Base-by-base conservation (phyloP, 202 grass and related monocot genomes). In the Setaria viridis region DNA sequence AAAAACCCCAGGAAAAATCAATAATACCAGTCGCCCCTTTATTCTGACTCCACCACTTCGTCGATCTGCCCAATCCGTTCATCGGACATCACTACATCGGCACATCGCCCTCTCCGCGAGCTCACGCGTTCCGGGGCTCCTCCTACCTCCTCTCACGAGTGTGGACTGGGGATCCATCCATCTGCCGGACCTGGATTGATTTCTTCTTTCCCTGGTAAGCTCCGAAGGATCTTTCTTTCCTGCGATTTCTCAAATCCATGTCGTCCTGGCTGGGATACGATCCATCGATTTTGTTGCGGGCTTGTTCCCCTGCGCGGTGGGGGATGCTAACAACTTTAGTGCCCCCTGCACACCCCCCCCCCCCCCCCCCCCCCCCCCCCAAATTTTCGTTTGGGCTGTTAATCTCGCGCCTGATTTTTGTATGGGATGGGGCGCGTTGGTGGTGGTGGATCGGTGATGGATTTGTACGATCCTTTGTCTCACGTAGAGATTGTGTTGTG, bases 381-480 rank as follows among this genome's bases (percentile, higher is more conserved):
- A 25, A 41, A 43, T 9, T 69, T 69, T 30, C 25, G n/a, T 43
- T 21, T 67, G 6, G 7, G 14, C 7, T 70, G 49, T 56, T 70
- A 32, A 30, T 57, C 15, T 50, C 9, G 35, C 21, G 29, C 21
- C 76, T 78, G 14, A 8, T 48, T 14, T 47, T 13, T 13, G 42
- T n/a, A 14, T 20, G 53, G 3, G 53, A 11, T 25, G 46, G 32
- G 43, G 78, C 20, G 46, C 14, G 35, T 20, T 37, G 30, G 10
- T 34, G 58, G 16, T 34, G 58, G 30, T 34, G n/a, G 37, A 55
- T 74, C 37, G 46, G 11, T 81, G 29, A 6, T 88, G 11, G 45
- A 17, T 83, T 83, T 62, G 20, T 70, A 42, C 56, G 78, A 50
- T 56, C 51, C 5, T 49, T 58, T 53, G 79, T 30, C 72, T 88